phyloP scores from a whole-genome alignment of 2,329 filamentous ascomycete species.

The Paramyrothecium sp. region DNA sequence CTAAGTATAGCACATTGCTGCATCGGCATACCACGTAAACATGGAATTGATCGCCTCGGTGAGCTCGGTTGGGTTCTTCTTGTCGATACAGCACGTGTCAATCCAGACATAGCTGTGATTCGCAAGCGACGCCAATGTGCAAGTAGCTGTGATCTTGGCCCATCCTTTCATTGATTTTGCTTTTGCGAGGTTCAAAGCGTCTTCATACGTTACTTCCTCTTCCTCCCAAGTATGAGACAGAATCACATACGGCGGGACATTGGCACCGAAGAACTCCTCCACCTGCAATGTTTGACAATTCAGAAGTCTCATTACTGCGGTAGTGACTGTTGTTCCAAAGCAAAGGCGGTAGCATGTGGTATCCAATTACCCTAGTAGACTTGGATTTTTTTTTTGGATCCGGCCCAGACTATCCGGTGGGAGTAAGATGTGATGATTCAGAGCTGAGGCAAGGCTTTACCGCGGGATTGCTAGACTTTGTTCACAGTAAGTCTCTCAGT shows the following conservation, averaged over 20 bases:
- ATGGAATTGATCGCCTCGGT: slow-evolving; percentile 12
- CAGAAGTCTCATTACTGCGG: neutral
- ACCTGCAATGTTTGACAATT: neutral
- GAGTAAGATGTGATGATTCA: too few relatives aligned
- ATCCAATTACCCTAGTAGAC: too few relatives aligned
- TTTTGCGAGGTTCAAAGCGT: slow-evolving; percentile 1
- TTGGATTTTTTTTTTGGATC: too few relatives aligned
- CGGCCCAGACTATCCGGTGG: too few relatives aligned
- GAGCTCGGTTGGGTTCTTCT: slow-evolving; percentile 8
- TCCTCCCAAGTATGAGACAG: slow-evolving; percentile 11
- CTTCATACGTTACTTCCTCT: slow-evolving; percentile 6
- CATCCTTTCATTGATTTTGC: neutral
- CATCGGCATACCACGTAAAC: slow-evolving; percentile 11
- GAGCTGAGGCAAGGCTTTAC: too few relatives aligned
- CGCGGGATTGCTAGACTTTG: too few relatives aligned
- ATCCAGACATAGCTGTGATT: slow-evolving; percentile 7
- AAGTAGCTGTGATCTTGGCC: neutral
- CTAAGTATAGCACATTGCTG: slow-evolving; percentile 5
- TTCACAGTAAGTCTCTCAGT: too few relatives aligned
- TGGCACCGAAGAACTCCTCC: neutral
- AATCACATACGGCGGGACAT: slow-evolving; percentile 10
- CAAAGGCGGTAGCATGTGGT: too few relatives aligned
- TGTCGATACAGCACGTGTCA: slow-evolving; percentile 15
- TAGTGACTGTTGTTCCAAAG: too few relatives aligned
- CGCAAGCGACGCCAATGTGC: neutral